Base-by-base conservation (phyloP, 352 stramenopile genomes). In the Phytophthora macrochlamydospora region DNA sequence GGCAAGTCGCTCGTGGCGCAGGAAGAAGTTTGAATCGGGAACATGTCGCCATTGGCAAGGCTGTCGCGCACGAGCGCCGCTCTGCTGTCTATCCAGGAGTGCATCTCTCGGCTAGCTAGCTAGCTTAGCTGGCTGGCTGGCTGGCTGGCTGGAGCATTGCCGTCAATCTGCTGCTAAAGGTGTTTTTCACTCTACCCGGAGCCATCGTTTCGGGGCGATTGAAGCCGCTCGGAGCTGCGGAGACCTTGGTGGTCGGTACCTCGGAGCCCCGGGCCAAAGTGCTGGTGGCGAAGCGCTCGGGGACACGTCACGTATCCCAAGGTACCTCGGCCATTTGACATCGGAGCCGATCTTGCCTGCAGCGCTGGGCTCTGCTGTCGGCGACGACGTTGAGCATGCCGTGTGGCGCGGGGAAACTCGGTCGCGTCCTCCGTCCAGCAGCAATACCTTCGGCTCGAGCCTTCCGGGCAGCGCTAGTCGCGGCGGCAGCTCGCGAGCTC, bases 281-380 rank as follows among this genome's bases (percentile, higher is more conserved):
- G 59, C 18, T 56, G 63, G 54, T 52, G 54, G 45, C 65, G 52
- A 69, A 59, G 61, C 62, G 32, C 56, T 50, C 51, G 18, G 52
- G 44, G 59, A 72, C 53, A 61, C 48, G 59, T 65, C 59, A 50
- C 65, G 49, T 69, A 51, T 69, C 65, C 65, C 58, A 58, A 73
- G 57, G 55, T 73, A 73, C 65, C 65, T 62, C 33, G 9, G 31
- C 38, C 38, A 37, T 54, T 60, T 71, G 62, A 65, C 62, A 52
- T 24, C 18, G 18, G 18, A 24, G 18, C 18, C 14, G 33, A 28
- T 40, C 38, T 69, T 24, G 18, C 18, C 18, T 24, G 18, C 18
- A 24, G 18, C 18, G 18, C 18, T 24, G 18, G 18, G 18, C 18
- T 69, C 52, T 38, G 35, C 60, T 56, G 44, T 48, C 33, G 40